Conservation (phyloP, 441 rosid species). For the Jatropha podagrica region DNA sequence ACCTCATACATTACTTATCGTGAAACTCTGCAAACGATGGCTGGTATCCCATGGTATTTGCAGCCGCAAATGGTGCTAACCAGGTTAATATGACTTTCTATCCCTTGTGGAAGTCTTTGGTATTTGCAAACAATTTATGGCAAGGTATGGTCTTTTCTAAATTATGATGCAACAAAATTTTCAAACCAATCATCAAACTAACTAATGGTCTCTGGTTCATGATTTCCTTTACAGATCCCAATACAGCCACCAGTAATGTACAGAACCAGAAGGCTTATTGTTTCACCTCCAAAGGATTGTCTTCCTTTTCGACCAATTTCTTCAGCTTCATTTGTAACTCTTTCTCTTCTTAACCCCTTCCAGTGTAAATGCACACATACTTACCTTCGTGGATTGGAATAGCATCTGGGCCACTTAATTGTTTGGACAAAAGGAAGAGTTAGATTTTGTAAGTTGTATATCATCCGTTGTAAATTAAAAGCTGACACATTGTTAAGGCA, state of each 20-base stretch:
- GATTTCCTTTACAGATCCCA: constrained; percentile 31
- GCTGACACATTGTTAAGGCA: neutral
- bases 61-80: neutral
- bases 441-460: neutral
- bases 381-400: constrained; percentile 22
- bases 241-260: constrained; percentile 32
- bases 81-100: constrained; percentile 18
- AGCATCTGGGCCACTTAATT: neutral
- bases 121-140: constrained; percentile 29
- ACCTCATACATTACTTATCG: neutral
- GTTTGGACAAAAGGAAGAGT: neutral
- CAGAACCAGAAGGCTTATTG: constrained; percentile 23
- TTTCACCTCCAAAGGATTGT: constrained; percentile 32
- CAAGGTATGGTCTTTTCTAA: constrained; percentile 28
- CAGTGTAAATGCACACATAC: constrained; percentile 13
- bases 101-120: constrained; percentile 22
- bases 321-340: constrained; percentile 26
- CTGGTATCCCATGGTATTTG: neutral
- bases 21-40: neutral
- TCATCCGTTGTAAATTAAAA: neutral
- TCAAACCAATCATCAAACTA: constrained; percentile 25
- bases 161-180: constrained; percentile 27
- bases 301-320: constrained; percentile 25
- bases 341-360: constrained; percentile 17
- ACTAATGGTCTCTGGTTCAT: constrained; percentile 28